Percentiles rank a stretch among this genome's conserved stretches.
These are phyloP conservation scores for Taphrina populina DNA, from an alignment of 1,139 yeast species.

Conservation along the genomic window DNA sequence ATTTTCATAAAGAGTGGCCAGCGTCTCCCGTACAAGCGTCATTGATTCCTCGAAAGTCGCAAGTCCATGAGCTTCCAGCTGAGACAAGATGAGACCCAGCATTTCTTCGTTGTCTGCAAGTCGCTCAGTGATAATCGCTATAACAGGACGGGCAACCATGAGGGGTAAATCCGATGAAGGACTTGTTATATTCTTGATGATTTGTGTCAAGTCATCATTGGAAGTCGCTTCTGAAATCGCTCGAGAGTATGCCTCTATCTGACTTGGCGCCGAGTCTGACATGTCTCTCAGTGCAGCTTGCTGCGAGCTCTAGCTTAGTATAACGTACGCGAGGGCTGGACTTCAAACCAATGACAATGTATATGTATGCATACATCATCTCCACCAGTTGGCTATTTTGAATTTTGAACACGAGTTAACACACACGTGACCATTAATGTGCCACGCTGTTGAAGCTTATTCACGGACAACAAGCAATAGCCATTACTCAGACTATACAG, in stretches of 20 bases:
- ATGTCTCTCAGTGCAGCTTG: no score
- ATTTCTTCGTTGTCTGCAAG: constrained; percentile 9
- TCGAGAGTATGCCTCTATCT: constrained; percentile 5
- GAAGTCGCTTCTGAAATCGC: neutral
- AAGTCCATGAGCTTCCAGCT: constrained; percentile 40
- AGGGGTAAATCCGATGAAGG: neutral
- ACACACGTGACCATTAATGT: no score
- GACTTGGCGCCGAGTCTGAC: no score
- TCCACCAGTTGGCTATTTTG: no score
- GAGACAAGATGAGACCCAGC: constrained; percentile 30
- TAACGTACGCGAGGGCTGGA: no score
- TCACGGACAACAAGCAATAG: no score
- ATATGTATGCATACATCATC: no score
- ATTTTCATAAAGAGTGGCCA: constrained; percentile 43
- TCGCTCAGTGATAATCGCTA: neutral
- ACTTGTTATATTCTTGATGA: neutral
- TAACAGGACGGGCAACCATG: constrained; percentile 14
- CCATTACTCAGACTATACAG: no score
- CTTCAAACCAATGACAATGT: no score
- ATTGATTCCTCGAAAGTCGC: constrained; percentile 44
- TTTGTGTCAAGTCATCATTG: neutral
- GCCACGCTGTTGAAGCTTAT: no score
- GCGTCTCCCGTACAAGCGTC: constrained; percentile 40
- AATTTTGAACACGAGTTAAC: no score
- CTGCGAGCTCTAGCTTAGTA: no score